Percentiles rank a stretch among this genome's conserved stretches.
Evolutionary conservation across 306 rosid species (phyloP).

Genomic region (Casuarina equisetifolia): DNA sequence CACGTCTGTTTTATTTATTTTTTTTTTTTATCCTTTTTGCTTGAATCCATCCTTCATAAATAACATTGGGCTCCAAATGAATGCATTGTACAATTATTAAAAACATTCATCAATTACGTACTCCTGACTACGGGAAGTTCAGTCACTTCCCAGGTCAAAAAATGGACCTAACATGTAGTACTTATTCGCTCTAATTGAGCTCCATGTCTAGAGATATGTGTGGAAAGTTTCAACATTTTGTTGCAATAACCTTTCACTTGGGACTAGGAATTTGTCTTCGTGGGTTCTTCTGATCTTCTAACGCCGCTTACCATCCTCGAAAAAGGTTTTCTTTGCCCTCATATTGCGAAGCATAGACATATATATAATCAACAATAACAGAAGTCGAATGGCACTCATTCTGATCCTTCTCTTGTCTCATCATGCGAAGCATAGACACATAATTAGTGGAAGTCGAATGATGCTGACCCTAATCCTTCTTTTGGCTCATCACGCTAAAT

Average conservation of each 20-base stretch:
- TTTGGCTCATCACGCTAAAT: conserved; percentile 63
- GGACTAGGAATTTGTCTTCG: background rate
- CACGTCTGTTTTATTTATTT: too few species aligned
- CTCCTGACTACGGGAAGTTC: background rate
- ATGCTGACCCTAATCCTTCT: conserved; percentile 23
- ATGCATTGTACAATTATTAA: background rate
- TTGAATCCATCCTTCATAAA: background rate
- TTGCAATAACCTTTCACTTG: background rate
- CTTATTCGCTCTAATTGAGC: background rate
- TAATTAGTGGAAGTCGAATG: too few species aligned
- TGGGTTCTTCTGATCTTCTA: conserved; percentile 15
- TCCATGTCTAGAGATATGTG: background rate
- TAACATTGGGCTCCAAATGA: background rate
- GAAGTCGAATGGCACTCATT: too few species aligned
- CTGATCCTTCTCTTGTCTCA: too few species aligned
- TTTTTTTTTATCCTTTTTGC: background rate
- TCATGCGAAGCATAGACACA: too few species aligned
- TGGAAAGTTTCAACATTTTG: background rate
- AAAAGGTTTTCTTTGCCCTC: conserved; percentile 29
- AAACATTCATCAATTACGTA: too few species aligned
- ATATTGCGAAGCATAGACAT: too few species aligned
- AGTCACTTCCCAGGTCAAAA: background rate
- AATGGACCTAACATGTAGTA: background rate
- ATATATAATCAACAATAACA: too few species aligned
- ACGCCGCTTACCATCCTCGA: conserved; percentile 54